phyloP scores from a whole-genome alignment of 192 early-diverging fungal species.

The Chytriomyces sp. region DNA sequence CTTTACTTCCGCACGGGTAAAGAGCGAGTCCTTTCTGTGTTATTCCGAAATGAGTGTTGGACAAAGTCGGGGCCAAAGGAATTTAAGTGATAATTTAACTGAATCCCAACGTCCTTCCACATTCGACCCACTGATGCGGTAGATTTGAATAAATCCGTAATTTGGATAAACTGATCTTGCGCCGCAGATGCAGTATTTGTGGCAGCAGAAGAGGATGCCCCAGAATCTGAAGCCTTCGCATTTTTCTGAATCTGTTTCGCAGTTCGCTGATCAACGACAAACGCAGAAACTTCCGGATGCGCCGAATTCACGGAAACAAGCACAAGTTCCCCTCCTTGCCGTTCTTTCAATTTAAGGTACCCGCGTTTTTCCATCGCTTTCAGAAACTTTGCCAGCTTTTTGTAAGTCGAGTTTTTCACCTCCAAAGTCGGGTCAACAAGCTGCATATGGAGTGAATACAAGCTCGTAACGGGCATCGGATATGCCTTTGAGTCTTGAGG shows the following conservation, averaged over 20 bases:
- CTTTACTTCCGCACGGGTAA: constrained; percentile 64
- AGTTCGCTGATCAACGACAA: not conserved
- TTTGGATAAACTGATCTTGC: constrained; percentile 29
- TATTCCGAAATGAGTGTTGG: not conserved
- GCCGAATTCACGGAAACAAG: not conserved
- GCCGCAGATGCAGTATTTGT: not conserved
- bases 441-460: constrained; percentile 80
- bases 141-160: constrained; percentile 41
- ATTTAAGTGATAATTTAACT: constrained; percentile 21
- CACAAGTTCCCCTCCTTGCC: constrained; percentile 45
- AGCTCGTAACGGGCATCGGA: constrained; percentile 74
- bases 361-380: constrained; percentile 88
- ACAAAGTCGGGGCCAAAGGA: no score
- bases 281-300: constrained; percentile 16
- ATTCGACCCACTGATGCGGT: constrained; percentile 27
- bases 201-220: not conserved
- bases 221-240: not conserved
- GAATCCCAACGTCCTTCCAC: constrained; percentile 40
- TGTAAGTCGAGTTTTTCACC: constrained; percentile 82
- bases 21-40: constrained; percentile 60
- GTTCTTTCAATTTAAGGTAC: constrained; percentile 81
- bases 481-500: constrained; percentile 62
- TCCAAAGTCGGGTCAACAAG: constrained; percentile 73
- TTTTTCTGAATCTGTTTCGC: constrained; percentile 14
- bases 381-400: constrained; percentile 86